These are phyloP conservation scores for Knoxia roxburghii DNA, from an alignment of 257 asterid genomes.

Conservation along the genomic window DNA sequence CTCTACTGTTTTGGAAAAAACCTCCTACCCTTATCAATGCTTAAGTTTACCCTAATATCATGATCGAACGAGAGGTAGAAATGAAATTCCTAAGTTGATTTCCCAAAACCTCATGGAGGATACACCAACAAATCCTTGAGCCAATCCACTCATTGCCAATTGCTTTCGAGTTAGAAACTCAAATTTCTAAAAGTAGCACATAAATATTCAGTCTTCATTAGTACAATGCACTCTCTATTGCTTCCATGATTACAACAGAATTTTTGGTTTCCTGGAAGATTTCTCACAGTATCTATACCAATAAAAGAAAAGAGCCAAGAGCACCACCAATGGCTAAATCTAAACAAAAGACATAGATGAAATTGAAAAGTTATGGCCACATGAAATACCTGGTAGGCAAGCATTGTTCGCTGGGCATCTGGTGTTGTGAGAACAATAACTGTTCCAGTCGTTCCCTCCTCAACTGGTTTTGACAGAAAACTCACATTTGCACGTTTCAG, in stretches of 20 bases:
- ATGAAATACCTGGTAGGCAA: conserved; percentile 73
- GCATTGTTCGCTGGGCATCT: conserved; percentile 98
- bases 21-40: neutral
- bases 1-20: neutral
- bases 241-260: neutral
- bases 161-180: too few species aligned
- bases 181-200: too few species aligned
- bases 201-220: neutral
- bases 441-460: conserved; percentile 93
- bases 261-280: neutral
- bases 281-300: too few species aligned
- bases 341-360: neutral
- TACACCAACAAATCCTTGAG: neutral
- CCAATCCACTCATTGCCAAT: neutral
- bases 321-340: neutral
- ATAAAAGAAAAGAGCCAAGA: too few species aligned
- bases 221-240: neutral
- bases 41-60: neutral
- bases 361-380: neutral
- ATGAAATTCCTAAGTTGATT: neutral
- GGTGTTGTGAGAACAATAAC: conserved; percentile 92
- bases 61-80: neutral
- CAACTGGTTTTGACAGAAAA: conserved; percentile 79
- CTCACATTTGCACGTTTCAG: conserved; percentile 85
- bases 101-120: neutral